Base-by-base conservation (phyloP, 2,329 filamentous ascomycete genomes). In the Ustulina deusta region DNA sequence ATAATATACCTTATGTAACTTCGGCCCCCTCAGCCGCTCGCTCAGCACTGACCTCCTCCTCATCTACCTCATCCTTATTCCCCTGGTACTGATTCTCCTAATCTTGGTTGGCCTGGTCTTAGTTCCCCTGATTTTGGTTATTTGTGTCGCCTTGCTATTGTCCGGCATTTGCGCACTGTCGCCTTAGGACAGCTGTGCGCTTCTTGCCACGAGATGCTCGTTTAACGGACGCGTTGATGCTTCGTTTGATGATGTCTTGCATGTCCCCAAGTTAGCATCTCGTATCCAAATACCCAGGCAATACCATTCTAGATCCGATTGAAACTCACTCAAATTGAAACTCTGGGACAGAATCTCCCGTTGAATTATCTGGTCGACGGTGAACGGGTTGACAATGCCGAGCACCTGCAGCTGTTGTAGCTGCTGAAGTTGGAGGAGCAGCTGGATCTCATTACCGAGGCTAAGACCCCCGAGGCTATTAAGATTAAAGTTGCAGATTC, bases 401-500 rank as follows among this genome's bases (percentile, higher is more conserved):
- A 77, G 74, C 17, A 67, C 63, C 62, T 75, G 69, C 36, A 76
- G 73, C 42, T 77, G 75, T 10, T 66, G 61, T 20, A 76, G 65
- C 22, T 76, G 74, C 59, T 77, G 75, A 20, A 77, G 74, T 40
- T 76, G 75, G 42, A 74, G 71, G 25, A 77, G 68, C 6, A 77
- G 71, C 65, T 77, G 73, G 36, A 76, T 70, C 66, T 76, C 65
- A 66, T 73, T 70, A 42, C 40, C 49, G 20, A 76, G n/a, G n/a
- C 69, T 65, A 17, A 77, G 70, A 20, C 63, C 62, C n/a, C 40
- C 44, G n/a, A 77, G 51, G 48, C 69, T 71, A 51, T 64, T 65
- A 20, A 74, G 36, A 61, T 75, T 54, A 66, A 77, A 75, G 73
- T 75, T 71, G 70, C 71, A 75, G 64, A 76, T 65, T 15, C 75